These are phyloP conservation scores for Spiraea crenata DNA, from an alignment of 331 rosid species.

Conservation along the genomic window DNA sequence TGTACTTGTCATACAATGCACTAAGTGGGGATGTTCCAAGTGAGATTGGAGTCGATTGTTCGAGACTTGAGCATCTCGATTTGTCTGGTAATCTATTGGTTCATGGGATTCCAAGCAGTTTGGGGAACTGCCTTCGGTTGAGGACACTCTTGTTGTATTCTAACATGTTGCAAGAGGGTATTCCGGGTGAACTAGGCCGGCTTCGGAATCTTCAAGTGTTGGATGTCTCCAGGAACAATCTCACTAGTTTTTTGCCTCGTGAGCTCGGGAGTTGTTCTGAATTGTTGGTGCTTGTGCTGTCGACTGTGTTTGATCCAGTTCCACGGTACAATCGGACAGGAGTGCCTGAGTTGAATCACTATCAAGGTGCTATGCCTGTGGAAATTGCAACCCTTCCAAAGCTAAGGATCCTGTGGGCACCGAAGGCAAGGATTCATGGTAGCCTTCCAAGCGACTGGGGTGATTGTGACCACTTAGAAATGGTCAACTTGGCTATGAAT, in stretches of 20 bases:
- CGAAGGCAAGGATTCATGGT: constrained; percentile 65
- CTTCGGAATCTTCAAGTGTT: constrained; percentile 61
- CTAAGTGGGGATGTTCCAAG: constrained; percentile 55
- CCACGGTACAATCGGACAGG: constrained; percentile 32
- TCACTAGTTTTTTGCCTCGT: constrained; percentile 55
- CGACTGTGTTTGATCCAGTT: constrained; percentile 54
- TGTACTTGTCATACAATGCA: constrained; percentile 56
- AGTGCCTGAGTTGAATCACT: constrained; percentile 57
- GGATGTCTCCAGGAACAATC: constrained; percentile 84
- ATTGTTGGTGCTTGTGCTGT: constrained; percentile 70
- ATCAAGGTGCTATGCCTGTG: constrained; percentile 69
- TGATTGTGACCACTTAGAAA: constrained; percentile 61
- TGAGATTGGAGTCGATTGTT: constrained; percentile 68
- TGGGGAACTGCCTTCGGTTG: constrained; percentile 69
- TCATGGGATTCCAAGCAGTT: constrained; percentile 49
- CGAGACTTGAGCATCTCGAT: constrained; percentile 76
- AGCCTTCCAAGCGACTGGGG: constrained; percentile 59
- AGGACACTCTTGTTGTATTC: constrained; percentile 65
- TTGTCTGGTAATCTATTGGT: constrained; percentile 68
- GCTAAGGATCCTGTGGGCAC: constrained; percentile 80
- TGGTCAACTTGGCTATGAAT: constrained; percentile 76
- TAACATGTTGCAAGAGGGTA: constrained; percentile 61
- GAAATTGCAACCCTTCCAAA: constrained; percentile 60
- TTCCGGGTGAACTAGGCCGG: constrained; percentile 69
- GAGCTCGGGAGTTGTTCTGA: constrained; percentile 67